Evolutionary conservation across 192 early-diverging fungal genomes (phyloP), one percentile per base, ranked within the genome.

Genomic region (Kappamyces sp.): DNA sequence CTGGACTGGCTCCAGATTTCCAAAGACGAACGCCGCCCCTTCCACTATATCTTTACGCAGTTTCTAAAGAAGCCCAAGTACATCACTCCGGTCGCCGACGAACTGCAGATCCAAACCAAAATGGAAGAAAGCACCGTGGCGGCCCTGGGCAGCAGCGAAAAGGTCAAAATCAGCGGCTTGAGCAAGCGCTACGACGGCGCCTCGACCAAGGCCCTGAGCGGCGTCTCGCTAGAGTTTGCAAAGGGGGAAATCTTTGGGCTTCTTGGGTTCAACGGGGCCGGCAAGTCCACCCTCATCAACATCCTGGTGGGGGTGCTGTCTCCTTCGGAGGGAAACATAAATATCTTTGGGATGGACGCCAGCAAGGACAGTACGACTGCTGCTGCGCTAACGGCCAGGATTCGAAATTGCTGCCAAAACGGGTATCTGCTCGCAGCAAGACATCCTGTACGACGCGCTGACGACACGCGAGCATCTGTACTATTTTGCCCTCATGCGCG

Each of bases 391-490:
- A 42, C 59, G 60, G 39, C 75, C 87, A 34, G 80, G 84, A 74
- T 62, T 73, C 12, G 54, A 66, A 39, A 87, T 89, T 62, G 75
- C 86, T 9, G 72, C 67, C 0, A 72, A 83, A 53, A 81, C 88
- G 77, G 88, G 87, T 33, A 77, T 90, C n/a, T 89, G 88, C 62
- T 85, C 86, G 33, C 87, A 79, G 65, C 74, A 81, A 45, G 87
- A 89, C 54, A 85, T 89, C 57, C 57, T 89, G 33, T 89, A 86
- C 65, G 75, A 78, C 41, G 85, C 84, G 45, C 55, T 89, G 51
- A 90, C 87, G 1, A 83, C 86, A 4, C 51, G 66, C 37, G 87
- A 90, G 60, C 82, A 86, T 66, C 69, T 89, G 47, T 62, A 66
- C 39, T 67, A 88, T 3, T 90, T 85, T 65, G 86, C 84, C 8